Evolutionary conservation across 2,329 filamentous ascomycete species (phyloP).

Genomic region (Stachybotrys echinatus): DNA sequence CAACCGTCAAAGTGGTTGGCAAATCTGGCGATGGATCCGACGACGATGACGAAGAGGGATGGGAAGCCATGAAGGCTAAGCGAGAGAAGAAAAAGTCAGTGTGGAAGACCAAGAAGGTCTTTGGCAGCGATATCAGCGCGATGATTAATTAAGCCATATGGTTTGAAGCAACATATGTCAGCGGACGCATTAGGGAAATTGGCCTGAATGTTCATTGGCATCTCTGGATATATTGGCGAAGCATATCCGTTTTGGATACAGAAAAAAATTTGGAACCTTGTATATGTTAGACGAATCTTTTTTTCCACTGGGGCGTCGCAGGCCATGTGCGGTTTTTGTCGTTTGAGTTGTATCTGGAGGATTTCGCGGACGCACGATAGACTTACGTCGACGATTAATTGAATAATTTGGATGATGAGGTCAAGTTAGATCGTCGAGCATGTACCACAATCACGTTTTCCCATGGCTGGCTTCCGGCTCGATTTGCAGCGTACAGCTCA

Average conservation of each 20-base stretch:
- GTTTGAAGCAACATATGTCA: conserved; percentile 10
- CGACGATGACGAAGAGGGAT: conserved; percentile 63
- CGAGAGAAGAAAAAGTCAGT: conserved; percentile 62
- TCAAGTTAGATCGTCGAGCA: no score
- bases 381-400: conserved; percentile 23
- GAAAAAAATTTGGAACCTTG: not conserved
- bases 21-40: conserved; percentile 35
- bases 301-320: conserved; percentile 19
- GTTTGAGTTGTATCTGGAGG: not conserved
- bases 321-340: conserved; percentile 15
- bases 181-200: conserved; percentile 15
- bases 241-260: conserved; percentile 10
- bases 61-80: conserved; percentile 66
- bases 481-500: no score
- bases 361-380: conserved; percentile 18
- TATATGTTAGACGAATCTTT: conserved; percentile 1
- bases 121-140: conserved; percentile 41
- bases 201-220: conserved; percentile 18
- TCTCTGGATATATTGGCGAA: conserved; percentile 23
- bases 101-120: conserved; percentile 58
- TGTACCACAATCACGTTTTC: no score
- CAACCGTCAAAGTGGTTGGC: conserved; percentile 30
- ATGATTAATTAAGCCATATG: conserved; percentile 28
- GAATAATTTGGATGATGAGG: conserved; percentile 13
- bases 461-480: no score